Percentiles rank a stretch among this genome's conserved stretches.
These are phyloP conservation scores for Pyrus betulifolia DNA, from an alignment of 306 rosid species.

Conservation along the genomic window DNA sequence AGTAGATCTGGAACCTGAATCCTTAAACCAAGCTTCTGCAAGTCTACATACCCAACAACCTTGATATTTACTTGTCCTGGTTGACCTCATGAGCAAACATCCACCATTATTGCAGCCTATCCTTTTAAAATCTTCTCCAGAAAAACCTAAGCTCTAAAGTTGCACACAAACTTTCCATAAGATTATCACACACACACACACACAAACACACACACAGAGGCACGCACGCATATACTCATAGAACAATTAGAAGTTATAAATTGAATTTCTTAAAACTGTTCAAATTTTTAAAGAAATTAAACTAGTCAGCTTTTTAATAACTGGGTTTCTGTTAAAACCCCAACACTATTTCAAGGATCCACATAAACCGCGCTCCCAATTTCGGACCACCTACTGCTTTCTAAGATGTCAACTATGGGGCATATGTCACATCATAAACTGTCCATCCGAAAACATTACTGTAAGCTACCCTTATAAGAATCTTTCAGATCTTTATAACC, in stretches of 20 bases:
- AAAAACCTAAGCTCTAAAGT: background rate
- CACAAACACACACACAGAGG: too few species aligned
- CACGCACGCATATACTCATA: background rate
- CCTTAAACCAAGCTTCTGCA: background rate
- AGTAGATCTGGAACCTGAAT: background rate
- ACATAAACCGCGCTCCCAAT: background rate
- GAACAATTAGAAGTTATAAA: background rate
- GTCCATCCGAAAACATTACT: background rate
- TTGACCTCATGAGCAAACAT: background rate
- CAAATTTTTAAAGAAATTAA: background rate
- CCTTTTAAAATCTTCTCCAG: background rate
- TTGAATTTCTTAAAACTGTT: background rate
- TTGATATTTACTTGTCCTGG: background rate
- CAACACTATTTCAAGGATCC: background rate
- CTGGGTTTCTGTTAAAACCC: background rate
- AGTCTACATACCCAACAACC: background rate
- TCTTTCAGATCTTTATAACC: background rate
- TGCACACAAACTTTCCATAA: background rate
- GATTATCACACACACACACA: too few species aligned
- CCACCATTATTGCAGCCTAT: background rate
- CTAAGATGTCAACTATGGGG: background rate
- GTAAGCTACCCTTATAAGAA: background rate
- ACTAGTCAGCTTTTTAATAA: background rate
- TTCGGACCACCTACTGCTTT: background rate
- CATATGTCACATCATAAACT: background rate